Evolutionary conservation across 1,284 basidiomycete species (phyloP).

Genomic region (Pascua guehoae): DNA sequence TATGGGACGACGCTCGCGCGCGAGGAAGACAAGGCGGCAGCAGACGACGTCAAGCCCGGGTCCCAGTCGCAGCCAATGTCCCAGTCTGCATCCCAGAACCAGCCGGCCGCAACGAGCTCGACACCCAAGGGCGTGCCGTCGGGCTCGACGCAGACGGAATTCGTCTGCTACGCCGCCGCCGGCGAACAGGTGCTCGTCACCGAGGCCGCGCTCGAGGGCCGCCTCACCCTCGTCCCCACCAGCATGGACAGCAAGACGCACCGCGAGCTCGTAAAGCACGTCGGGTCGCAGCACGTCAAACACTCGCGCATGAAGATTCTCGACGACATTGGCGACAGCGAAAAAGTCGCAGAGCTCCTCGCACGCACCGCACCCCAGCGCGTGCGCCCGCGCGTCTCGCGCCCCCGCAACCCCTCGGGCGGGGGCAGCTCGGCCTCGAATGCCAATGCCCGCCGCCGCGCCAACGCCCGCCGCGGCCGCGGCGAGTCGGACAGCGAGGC

Average conservation of each 20-base stretch:
- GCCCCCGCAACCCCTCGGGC: no score
- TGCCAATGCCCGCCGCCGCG: no score
- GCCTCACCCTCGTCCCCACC: slow-evolving; percentile 38
- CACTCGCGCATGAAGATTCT: slow-evolving; percentile 43
- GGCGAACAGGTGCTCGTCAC: slow-evolving; percentile 37
- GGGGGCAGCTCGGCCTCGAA: no score
- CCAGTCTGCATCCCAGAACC: neutral
- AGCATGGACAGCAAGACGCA: slow-evolving; percentile 43
- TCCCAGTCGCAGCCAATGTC: no score
- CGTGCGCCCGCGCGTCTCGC: no score
- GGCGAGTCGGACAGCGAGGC: slow-evolving; percentile 12
- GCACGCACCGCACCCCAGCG: slow-evolving; percentile 22
- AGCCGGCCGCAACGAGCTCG: neutral
- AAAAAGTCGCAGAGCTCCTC: slow-evolving; percentile 27
- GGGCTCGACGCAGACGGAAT: slow-evolving; percentile 23
- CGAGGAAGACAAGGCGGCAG: slow-evolving; percentile 6
- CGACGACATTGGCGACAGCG: slow-evolving; percentile 33
- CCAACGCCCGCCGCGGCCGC: neutral
- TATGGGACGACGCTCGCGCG: slow-evolving; percentile 31
- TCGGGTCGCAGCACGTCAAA: slow-evolving; percentile 44
- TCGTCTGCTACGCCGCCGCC: slow-evolving; percentile 28
- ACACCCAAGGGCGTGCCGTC: no score
- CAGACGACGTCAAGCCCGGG: neutral
- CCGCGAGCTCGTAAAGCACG: slow-evolving; percentile 42
- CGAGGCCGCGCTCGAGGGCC: slow-evolving; percentile 40